Conservation (phyloP, 2,329 filamentous ascomycete species). For the Colletotrichum sojae region DNA sequence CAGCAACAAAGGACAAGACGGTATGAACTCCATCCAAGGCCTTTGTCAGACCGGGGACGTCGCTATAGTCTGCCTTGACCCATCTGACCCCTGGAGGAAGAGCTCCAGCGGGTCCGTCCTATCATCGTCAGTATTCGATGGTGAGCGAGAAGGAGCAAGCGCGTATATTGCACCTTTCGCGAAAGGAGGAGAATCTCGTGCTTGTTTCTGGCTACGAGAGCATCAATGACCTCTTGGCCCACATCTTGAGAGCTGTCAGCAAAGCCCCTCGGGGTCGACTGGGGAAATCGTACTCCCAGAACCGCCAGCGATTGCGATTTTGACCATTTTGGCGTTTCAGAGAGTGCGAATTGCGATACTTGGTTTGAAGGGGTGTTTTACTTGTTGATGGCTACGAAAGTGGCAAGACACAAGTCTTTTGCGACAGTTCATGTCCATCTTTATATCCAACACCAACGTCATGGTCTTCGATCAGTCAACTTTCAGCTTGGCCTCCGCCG, state of each 20-base stretch:
- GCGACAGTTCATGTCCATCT: no score
- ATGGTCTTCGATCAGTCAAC: background rate
- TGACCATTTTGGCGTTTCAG: slow-evolving; percentile 41
- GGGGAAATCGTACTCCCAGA: slow-evolving; percentile 34
- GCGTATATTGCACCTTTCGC: slow-evolving; percentile 56
- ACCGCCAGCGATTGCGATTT: slow-evolving; percentile 45
- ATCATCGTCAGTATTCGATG: background rate
- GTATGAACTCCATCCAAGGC: slow-evolving; percentile 64
- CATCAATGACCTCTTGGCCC: slow-evolving; percentile 66
- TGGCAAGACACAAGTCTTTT: no score
- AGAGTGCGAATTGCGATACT: background rate
- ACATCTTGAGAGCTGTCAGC: slow-evolving; percentile 57
- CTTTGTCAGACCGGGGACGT: slow-evolving; percentile 53
- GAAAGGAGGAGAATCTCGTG: slow-evolving; percentile 68
- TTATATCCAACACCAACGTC: background rate
- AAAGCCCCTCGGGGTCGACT: no score
- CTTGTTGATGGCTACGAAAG: background rate
- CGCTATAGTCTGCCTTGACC: slow-evolving; percentile 60
- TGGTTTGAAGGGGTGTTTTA: no score
- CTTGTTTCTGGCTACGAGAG: slow-evolving; percentile 60
- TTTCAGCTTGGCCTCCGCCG: background rate
- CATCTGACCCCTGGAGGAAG: slow-evolving; percentile 52
- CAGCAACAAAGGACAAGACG: slow-evolving; percentile 65
- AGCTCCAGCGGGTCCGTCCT: slow-evolving; percentile 44
- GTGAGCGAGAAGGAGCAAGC: background rate